These are phyloP conservation scores for Salvia rosmarinus DNA, from an alignment of 257 asterid species.

Conservation along the genomic window DNA sequence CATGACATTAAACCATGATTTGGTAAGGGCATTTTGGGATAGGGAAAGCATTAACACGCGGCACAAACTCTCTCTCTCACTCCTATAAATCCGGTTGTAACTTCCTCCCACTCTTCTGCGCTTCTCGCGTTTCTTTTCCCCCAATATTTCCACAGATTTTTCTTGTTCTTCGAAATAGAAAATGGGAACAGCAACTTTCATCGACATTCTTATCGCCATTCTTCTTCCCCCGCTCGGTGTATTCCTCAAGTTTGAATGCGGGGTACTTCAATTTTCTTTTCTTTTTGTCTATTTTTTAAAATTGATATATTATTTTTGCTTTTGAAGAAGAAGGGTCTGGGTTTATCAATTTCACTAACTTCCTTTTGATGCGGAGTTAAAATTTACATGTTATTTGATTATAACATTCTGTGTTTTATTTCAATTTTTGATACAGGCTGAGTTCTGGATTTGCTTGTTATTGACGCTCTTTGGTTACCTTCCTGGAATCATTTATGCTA, in stretches of 20 bases:
- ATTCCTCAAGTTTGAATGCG: conserved; percentile 74
- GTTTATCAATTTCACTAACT: no score
- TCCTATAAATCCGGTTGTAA: conserved; percentile 8
- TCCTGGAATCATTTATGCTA: conserved; percentile 79
- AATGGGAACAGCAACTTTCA: conserved; percentile 57
- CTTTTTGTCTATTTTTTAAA: neutral
- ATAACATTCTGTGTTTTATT: no score
- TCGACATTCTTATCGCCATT: conserved; percentile 70
- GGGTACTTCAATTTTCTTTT: conserved; percentile 35
- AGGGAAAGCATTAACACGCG: neutral
- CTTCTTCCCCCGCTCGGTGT: conserved; percentile 89
- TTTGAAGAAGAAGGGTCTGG: no score
- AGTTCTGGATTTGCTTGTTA: conserved; percentile 81
- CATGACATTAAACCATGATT: no score
- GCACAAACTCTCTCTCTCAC: neutral
- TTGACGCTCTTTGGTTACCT: conserved; percentile 73
- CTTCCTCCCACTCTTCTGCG: neutral
- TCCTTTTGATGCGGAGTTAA: neutral
- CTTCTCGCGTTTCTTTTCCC: neutral
- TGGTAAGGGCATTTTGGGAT: no score
- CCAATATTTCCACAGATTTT: neutral
- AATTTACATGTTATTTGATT: no score
- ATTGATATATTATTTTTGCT: no score
- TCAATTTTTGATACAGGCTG: conserved; percentile 45
- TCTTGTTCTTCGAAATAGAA: neutral